These are phyloP conservation scores for Pulicaria dysenterica DNA, from an alignment of 129 eudicot species.

Conservation along the genomic window DNA sequence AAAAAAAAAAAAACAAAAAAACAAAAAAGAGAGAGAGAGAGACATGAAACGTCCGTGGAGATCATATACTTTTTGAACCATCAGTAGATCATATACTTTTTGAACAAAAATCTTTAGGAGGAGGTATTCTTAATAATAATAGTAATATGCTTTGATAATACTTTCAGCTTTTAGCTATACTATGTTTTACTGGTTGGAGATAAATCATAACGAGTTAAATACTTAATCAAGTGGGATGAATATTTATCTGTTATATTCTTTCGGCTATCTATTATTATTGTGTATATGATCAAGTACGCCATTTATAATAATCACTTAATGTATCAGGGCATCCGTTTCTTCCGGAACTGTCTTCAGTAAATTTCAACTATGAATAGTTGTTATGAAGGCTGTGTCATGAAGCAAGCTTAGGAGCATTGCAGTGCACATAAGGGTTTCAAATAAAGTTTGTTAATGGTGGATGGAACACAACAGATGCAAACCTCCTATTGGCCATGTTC, in stretches of 20 bases:
- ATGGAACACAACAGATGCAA: slow-evolving; percentile 10
- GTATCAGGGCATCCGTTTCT: slow-evolving; percentile 77
- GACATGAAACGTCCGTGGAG: no score
- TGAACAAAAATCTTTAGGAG: no score
- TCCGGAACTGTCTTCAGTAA: slow-evolving; percentile 69
- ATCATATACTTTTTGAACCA: no score
- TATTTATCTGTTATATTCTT: no score
- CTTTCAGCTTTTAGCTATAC: not conserved
- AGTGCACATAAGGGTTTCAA: slow-evolving; percentile 11
- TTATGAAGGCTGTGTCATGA: not conserved
- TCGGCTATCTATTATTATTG: not conserved
- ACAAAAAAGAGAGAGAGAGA: no score
- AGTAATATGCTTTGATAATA: not conserved
- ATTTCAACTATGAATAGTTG: not conserved
- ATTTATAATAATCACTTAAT: slow-evolving; percentile 9
- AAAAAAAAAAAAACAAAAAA: no score
- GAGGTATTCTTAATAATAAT: no score
- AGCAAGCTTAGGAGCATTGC: not conserved
- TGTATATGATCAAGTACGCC: not conserved
- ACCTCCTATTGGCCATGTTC: slow-evolving; percentile 7
- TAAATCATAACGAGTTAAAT: no score
- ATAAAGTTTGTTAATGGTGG: slow-evolving; percentile 9
- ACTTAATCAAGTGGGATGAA: no score
- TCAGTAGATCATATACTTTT: no score
- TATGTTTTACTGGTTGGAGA: no score